Evolutionary conservation across 73 alveolate species (phyloP).

Genomic region (Halteria grandinella): DNA sequence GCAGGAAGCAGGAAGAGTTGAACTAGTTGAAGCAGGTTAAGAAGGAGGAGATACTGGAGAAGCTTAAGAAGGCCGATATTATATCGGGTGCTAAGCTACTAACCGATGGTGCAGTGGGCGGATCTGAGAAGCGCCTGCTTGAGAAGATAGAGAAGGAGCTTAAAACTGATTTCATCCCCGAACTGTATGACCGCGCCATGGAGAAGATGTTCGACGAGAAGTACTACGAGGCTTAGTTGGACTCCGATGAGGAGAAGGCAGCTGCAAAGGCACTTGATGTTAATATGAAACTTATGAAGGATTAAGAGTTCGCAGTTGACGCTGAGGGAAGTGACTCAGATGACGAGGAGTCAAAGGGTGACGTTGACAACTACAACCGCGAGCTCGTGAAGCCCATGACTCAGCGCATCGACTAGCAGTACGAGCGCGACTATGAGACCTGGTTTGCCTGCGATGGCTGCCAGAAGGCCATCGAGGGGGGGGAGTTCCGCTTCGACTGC

Average conservation of each 20-base stretch:
- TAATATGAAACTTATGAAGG: conserved; percentile 70
- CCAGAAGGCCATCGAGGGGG: conserved; percentile 88
- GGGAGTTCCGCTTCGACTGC: conserved; percentile 95
- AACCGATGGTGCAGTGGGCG: too few species aligned
- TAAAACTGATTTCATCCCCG: conserved; percentile 88
- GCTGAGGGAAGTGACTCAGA: too few species aligned
- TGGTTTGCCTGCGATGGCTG: conserved; percentile 98
- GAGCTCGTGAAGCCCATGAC: conserved; percentile 23
- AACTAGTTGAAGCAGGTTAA: conserved; percentile 55
- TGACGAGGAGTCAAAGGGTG: conserved; percentile 63
- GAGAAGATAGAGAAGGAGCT: conserved; percentile 66
- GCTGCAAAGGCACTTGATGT: conserved; percentile 49
- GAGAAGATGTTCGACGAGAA: conserved; percentile 84
- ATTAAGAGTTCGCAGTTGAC: too few species aligned
- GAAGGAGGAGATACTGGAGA: conserved; percentile 64
- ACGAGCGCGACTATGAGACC: conserved; percentile 77
- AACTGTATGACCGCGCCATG: conserved; percentile 84
- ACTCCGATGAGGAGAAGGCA: conserved; percentile 78
- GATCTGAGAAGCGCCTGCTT: conserved; percentile 22
- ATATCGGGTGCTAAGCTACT: conserved; percentile 66
- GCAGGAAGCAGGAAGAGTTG: conserved; percentile 56
- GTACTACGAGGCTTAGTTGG: conserved; percentile 86
- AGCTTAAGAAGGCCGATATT: conserved; percentile 51
- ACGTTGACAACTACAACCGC: conserved; percentile 47
- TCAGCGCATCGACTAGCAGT: too few species aligned